Evolutionary conservation across 306 rosid genomes (phyloP).

Genomic region (Carpinus viminea): DNA sequence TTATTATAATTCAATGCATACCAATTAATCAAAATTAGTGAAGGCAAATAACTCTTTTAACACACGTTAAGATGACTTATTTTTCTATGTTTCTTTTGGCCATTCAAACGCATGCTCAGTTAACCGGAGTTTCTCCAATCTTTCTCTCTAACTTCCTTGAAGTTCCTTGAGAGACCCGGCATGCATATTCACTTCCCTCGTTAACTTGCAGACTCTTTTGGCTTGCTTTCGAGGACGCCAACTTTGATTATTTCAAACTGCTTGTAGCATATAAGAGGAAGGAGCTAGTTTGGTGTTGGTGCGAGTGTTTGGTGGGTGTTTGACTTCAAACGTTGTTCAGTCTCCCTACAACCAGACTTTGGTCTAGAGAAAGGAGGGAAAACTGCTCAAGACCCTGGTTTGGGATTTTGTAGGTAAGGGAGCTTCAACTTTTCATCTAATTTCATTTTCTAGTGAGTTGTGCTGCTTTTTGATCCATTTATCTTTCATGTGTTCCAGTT

Average conservation of each 20-base stretch:
- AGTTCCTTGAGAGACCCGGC: not conserved
- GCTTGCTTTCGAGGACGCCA: conserved; percentile 8
- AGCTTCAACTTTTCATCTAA: not conserved
- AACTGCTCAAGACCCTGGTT: not conserved
- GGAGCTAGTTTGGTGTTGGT: not conserved
- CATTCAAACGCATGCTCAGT: not conserved
- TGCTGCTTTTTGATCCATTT: not conserved
- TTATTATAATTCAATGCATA: too few relatives aligned
- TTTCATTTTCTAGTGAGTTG: not conserved
- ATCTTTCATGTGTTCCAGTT: not conserved
- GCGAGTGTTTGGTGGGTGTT: not conserved
- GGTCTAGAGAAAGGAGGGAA: not conserved
- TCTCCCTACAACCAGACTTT: not conserved
- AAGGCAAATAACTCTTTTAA: too few relatives aligned
- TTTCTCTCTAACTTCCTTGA: conserved; percentile 21
- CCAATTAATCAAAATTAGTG: too few relatives aligned
- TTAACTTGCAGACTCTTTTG: not conserved
- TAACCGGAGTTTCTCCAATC: not conserved
- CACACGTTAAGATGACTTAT: too few relatives aligned
- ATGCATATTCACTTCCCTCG: not conserved
- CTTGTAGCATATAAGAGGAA: not conserved
- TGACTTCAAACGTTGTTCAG: not conserved
- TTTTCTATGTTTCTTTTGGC: not conserved
- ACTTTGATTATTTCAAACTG: conserved; percentile 31
- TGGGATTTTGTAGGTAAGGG: conserved; percentile 10